A percentile compares a stretch with the other conserved stretches of the same genome.
These are phyloP conservation scores for Nyssa sinensis DNA, from an alignment of 148 eudicot genomes.

Conservation along the genomic window DNA sequence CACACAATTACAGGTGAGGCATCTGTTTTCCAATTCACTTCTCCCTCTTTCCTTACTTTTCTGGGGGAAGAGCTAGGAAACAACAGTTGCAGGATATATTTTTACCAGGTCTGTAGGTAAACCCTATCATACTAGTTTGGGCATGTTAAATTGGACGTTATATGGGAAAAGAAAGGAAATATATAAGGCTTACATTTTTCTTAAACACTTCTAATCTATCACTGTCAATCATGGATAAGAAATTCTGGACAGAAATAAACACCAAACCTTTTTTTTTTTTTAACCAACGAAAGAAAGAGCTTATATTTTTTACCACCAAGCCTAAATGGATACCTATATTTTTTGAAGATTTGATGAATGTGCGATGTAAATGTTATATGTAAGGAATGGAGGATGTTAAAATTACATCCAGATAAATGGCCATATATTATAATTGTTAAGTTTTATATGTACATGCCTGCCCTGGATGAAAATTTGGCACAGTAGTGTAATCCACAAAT, in stretches of 20 bases:
- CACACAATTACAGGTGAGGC: conserved; percentile 58
- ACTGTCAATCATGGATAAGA: background rate
- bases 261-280: no score
- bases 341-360: background rate
- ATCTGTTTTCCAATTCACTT: background rate
- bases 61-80: background rate
- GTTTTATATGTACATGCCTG: background rate
- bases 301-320: no score
- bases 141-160: background rate
- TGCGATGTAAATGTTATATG: background rate
- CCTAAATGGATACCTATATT: background rate
- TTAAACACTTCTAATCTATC: background rate
- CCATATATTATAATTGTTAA: background rate
- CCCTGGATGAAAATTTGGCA: background rate
- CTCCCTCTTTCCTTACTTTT: background rate
- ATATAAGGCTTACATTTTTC: background rate
- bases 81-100: background rate
- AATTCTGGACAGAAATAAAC: background rate
- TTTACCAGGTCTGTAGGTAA: background rate
- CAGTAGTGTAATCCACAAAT: background rate
- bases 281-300: no score
- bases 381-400: background rate
- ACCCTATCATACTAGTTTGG: background rate
- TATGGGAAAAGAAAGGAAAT: background rate
- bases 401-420: background rate